phyloP scores from a whole-genome alignment of 1,284 basidiomycete genomes.

The Apiotrichum montevideense region DNA sequence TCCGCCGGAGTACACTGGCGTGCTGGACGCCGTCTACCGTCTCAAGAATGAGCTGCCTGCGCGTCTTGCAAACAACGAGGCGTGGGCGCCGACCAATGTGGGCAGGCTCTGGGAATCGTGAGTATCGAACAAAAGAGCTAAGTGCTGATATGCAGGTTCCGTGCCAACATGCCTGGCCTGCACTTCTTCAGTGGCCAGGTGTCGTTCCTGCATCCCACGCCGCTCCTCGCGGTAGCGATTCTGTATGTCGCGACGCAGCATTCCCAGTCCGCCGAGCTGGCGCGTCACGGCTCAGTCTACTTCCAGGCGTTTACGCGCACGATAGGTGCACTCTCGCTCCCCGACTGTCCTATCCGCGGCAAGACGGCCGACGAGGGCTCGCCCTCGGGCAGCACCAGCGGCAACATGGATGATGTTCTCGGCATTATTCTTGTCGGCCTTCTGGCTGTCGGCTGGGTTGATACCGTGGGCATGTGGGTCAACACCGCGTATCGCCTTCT shows the following conservation, averaged over 20 bases:
- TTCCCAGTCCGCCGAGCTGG: constrained; percentile 13
- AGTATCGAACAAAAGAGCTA: neutral
- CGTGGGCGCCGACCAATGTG: constrained; percentile 9
- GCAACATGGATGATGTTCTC: constrained; percentile 20
- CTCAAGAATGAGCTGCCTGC: constrained; percentile 15
- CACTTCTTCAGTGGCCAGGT: constrained; percentile 22
- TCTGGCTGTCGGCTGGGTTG: constrained; percentile 21
- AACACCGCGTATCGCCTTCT: constrained; percentile 19
- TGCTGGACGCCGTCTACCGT: constrained; percentile 9
- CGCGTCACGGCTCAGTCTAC: constrained; percentile 15
- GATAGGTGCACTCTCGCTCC: constrained; percentile 13
- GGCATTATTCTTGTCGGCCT: constrained; percentile 20
- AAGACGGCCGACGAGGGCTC: neutral
- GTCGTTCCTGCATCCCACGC: constrained; percentile 19
- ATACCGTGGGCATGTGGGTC: constrained; percentile 22
- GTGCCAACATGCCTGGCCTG: constrained; percentile 20
- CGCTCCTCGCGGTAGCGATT: constrained; percentile 19
- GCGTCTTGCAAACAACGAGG: constrained; percentile 5
- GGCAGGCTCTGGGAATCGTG: constrained; percentile 16
- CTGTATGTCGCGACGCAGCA: constrained; percentile 19
- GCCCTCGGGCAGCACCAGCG: constrained; percentile 7
- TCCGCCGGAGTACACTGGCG: constrained; percentile 7
- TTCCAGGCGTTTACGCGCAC: constrained; percentile 16
- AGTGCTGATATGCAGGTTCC: constrained; percentile 11
- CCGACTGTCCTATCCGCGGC: constrained; percentile 11